Percentiles rank a stretch among this genome's conserved stretches.
Evolutionary conservation across 371 early-diverging fungal genomes (phyloP).

Genomic region (Modicella reniformis): DNA sequence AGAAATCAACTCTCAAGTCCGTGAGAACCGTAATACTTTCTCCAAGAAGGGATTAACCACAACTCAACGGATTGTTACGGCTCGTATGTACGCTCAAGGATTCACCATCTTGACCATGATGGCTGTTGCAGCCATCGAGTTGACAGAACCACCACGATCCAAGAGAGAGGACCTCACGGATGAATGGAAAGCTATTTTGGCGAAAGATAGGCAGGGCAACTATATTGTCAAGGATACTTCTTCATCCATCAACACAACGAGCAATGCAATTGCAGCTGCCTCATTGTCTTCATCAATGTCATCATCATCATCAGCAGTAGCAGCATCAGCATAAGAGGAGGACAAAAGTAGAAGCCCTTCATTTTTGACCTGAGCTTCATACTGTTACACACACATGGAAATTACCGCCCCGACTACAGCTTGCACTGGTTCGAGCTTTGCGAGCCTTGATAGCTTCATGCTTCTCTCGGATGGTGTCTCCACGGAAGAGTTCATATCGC

Average conservation of each 20-base stretch:
- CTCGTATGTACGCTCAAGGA: slow-evolving; percentile 64
- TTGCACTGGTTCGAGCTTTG: slow-evolving; percentile 37
- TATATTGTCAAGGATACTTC: slow-evolving; percentile 43
- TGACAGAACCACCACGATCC: slow-evolving; percentile 37
- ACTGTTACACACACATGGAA: too few species aligned
- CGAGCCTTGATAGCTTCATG: slow-evolving; percentile 31
- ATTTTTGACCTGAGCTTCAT: too few species aligned
- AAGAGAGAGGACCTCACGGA: slow-evolving; percentile 49
- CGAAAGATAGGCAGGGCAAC: slow-evolving; percentile 49
- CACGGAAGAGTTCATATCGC: slow-evolving; percentile 67
- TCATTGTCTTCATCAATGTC: slow-evolving; percentile 20
- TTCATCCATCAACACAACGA: background rate
- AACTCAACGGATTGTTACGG: slow-evolving; percentile 80
- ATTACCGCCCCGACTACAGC: too few species aligned
- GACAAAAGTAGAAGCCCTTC: too few species aligned
- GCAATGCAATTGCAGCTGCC: slow-evolving; percentile 16
- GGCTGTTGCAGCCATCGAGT: slow-evolving; percentile 51
- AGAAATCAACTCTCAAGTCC: slow-evolving; percentile 52
- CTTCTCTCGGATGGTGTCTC: slow-evolving; percentile 45
- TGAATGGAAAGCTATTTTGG: slow-evolving; percentile 54
- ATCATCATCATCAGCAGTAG: too few species aligned
- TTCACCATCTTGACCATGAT: slow-evolving; percentile 54
- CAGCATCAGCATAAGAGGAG: too few species aligned
- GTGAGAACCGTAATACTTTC: slow-evolving; percentile 66
- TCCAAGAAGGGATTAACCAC: slow-evolving; percentile 73